Evolutionary conservation across 768 basidiomycete species (phyloP).

Genomic region (Lactarius psammicola): DNA sequence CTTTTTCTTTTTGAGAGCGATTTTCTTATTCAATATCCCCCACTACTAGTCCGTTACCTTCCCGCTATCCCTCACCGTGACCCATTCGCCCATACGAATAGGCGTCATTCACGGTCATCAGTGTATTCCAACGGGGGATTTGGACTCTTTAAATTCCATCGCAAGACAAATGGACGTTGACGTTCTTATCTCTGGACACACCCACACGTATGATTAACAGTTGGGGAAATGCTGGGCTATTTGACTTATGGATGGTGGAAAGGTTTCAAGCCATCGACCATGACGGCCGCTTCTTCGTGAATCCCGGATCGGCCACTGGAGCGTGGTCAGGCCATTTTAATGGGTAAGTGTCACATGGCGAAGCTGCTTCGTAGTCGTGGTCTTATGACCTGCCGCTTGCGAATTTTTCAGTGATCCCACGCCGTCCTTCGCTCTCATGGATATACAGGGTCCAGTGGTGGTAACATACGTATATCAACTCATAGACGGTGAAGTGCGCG

Average conservation of each 20-base stretch:
- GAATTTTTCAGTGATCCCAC: conserved; percentile 62
- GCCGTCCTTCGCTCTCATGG: conserved; percentile 96
- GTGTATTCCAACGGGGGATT: conserved; percentile 85
- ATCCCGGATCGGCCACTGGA: conserved; percentile 93
- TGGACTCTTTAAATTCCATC: conserved; percentile 83
- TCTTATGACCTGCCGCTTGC: background rate
- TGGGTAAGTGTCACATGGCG: conserved; percentile 46
- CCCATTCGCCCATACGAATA: conserved; percentile 83
- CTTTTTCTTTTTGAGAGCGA: background rate
- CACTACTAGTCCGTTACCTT: conserved; percentile 59
- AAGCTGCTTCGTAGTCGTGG: background rate
- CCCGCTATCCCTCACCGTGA: conserved; percentile 76
- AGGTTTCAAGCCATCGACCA: conserved; percentile 95
- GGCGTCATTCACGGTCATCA: conserved; percentile 95
- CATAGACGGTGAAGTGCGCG: conserved; percentile 90
- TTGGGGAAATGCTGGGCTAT: background rate
- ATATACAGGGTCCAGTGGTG: conserved; percentile 94
- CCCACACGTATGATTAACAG: conserved; percentile 69
- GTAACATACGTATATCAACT: conserved; percentile 97
- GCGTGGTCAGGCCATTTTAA: conserved; percentile 83
- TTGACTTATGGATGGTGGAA: conserved; percentile 9
- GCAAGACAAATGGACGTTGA: conserved; percentile 98
- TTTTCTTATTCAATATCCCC: background rate
- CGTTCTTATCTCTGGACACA: conserved; percentile 89
- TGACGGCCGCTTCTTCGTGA: conserved; percentile 90